phyloP scores from a whole-genome alignment of 2,329 filamentous ascomycete species.

The Nothopassalora personata region DNA sequence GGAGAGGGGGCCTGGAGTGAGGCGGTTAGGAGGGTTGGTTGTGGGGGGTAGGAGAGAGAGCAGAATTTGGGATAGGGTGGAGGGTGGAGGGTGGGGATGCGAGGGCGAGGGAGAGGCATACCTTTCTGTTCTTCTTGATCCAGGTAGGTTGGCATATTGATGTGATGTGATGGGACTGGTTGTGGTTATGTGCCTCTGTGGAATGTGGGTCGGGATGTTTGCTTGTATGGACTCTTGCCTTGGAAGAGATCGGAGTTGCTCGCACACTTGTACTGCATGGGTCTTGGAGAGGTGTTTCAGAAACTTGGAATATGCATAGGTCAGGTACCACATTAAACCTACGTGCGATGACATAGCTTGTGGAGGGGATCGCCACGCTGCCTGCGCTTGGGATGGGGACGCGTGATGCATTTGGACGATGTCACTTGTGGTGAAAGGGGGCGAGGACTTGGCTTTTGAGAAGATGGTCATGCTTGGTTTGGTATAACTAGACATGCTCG shows the following conservation, averaged over 20 bases:
- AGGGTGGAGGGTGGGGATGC: no score
- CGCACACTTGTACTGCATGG: not conserved
- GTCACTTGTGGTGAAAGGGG: no score
- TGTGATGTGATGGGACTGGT: not conserved
- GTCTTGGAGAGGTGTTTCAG: not conserved
- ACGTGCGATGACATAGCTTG: conserved; percentile 2
- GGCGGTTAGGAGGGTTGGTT: not conserved
- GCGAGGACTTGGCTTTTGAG: not conserved
- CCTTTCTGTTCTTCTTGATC: conserved; percentile 2
- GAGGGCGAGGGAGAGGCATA: not conserved
- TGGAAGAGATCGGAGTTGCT: not conserved
- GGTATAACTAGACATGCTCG: no score
- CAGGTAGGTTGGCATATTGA: not conserved
- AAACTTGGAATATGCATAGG: not conserved
- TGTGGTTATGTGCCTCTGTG: not conserved
- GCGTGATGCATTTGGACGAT: not conserved
- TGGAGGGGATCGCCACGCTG: not conserved
- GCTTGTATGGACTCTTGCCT: not conserved
- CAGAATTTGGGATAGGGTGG: no score
- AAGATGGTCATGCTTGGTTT: not conserved
- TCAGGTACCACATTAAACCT: not conserved
- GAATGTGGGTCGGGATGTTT: not conserved
- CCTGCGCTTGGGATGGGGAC: not conserved
- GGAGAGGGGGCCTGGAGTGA: conserved; percentile 26
- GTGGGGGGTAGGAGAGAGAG: not conserved